These are phyloP conservation scores for Isabelozyma heimii DNA, from an alignment of 805 yeast species.

Conservation along the genomic window DNA sequence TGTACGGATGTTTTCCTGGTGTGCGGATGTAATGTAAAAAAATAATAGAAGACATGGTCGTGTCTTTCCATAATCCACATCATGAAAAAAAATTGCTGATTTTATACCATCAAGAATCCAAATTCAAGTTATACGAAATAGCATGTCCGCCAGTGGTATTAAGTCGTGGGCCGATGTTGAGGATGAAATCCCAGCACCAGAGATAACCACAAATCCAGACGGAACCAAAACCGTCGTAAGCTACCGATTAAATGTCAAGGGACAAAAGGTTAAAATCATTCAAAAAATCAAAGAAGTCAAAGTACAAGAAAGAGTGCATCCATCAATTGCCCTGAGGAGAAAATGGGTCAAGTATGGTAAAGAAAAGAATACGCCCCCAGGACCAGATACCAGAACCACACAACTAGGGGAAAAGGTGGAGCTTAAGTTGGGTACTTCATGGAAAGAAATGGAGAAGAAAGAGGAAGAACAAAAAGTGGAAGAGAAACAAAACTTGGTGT, in stretches of 20 bases:
- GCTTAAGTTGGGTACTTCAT: constrained; percentile 67
- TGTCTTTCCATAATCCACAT: not conserved
- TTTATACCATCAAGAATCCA: too few species aligned
- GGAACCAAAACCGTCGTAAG: constrained; percentile 88
- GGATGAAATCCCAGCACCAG: constrained; percentile 72
- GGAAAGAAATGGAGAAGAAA: constrained; percentile 76
- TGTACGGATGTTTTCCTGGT: not conserved
- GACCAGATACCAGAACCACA: constrained; percentile 87
- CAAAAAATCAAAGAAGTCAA: constrained; percentile 77
- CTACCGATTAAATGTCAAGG: constrained; percentile 69
- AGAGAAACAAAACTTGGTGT: constrained; percentile 36
- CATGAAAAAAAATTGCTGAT: not conserved
- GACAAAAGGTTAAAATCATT: constrained; percentile 83
- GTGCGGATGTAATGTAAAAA: too few species aligned
- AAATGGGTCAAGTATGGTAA: constrained; percentile 87
- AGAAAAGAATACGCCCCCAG: constrained; percentile 68
- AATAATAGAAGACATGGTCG: not conserved
- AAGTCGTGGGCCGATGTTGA: constrained; percentile 72
- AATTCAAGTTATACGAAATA: too few species aligned
- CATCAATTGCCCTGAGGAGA: constrained; percentile 81
- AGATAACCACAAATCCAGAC: constrained; percentile 73
- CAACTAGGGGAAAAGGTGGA: constrained; percentile 83
- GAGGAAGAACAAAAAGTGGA: constrained; percentile 57
- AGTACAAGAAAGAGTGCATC: constrained; percentile 80
- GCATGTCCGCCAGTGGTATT: constrained; percentile 34